Conservation (phyloP, 1,284 basidiomycete genomes). For the Pyrrhoderma noxium region DNA sequence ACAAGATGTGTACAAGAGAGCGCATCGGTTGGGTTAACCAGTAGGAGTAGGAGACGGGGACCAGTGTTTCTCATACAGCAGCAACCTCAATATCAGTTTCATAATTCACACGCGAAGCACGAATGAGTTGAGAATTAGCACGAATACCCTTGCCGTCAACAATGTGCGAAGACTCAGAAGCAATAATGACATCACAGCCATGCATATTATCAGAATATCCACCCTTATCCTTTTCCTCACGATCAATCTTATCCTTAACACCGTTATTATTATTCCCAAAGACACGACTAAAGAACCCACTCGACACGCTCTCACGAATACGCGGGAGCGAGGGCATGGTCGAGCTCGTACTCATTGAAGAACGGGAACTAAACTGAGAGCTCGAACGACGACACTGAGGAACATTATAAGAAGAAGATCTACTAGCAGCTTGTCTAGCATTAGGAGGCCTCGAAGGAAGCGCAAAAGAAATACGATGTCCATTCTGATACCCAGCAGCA, state of each 20-base stretch:
- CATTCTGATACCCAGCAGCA: not conserved
- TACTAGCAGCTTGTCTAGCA: not conserved
- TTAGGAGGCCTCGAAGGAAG: slow-evolving; percentile 4
- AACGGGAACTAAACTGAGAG: slow-evolving; percentile 21
- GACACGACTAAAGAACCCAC: slow-evolving; percentile 57
- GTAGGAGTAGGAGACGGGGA: not conserved
- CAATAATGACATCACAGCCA: slow-evolving; percentile 8
- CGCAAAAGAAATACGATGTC: slow-evolving; percentile 11
- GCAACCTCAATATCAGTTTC: slow-evolving; percentile 12
- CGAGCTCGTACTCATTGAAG: slow-evolving; percentile 31
- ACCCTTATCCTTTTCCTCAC: slow-evolving; percentile 11
- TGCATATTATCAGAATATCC: slow-evolving; percentile 1
- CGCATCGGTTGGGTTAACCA: slow-evolving; percentile 5
- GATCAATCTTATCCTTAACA: slow-evolving; percentile 24
- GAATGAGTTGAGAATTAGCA: slow-evolving; percentile 2
- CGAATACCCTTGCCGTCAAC: slow-evolving; percentile 1
- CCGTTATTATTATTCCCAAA: slow-evolving; percentile 43
- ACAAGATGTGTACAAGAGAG: not conserved
- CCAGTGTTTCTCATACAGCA: slow-evolving; percentile 2
- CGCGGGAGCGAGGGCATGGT: slow-evolving; percentile 37
- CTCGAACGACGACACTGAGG: slow-evolving; percentile 9
- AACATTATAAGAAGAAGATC: slow-evolving; percentile 7
- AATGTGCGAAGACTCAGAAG: slow-evolving; percentile 7
- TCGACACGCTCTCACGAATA: slow-evolving; percentile 27
- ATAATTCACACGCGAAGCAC: slow-evolving; percentile 4